phyloP scores from a whole-genome alignment of 2,329 filamentous ascomycete species.

The Helotiales sp. region DNA sequence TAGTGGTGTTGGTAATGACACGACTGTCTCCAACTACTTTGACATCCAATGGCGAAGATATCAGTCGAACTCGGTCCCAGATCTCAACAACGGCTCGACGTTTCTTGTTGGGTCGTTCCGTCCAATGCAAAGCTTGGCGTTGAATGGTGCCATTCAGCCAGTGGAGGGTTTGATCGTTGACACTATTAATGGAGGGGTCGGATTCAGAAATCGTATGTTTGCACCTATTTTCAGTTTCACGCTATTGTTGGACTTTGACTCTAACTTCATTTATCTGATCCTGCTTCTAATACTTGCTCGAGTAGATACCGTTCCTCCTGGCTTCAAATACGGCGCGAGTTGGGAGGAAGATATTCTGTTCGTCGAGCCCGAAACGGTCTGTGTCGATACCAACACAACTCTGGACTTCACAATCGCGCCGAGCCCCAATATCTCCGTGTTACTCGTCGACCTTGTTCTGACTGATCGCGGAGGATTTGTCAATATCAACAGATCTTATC shows the following conservation, averaged over 20 bases:
- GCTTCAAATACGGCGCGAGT: conserved; percentile 43
- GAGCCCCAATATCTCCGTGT: conserved; percentile 11
- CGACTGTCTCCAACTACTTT: conserved; percentile 49
- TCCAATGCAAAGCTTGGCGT: conserved; percentile 25
- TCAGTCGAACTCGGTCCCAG: conserved; percentile 34
- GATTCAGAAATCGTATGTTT: conserved; percentile 50
- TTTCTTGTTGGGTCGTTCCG: conserved; percentile 42
- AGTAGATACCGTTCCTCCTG: conserved; percentile 39
- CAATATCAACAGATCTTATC: conserved; percentile 46
- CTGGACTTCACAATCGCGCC: conserved; percentile 47
- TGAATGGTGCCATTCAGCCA: conserved; percentile 26
- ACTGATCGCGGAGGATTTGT: conserved; percentile 52
- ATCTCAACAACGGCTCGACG: conserved; percentile 42
- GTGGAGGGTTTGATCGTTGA: conserved; percentile 54
- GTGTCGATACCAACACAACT: conserved; percentile 51
- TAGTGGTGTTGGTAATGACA: conserved; percentile 43
- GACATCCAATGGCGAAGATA: conserved; percentile 46
- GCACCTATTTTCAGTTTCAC: background rate
- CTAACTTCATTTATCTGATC: no score
- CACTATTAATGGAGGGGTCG: conserved; percentile 48
- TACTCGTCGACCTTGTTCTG: conserved; percentile 41
- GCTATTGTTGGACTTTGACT: no score
- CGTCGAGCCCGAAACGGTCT: conserved; percentile 51
- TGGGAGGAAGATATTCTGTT: conserved; percentile 56
- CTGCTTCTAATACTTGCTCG: background rate